Conservation (phyloP, 2,329 filamentous ascomycete genomes). For the Dactylonectria estremocensis region DNA sequence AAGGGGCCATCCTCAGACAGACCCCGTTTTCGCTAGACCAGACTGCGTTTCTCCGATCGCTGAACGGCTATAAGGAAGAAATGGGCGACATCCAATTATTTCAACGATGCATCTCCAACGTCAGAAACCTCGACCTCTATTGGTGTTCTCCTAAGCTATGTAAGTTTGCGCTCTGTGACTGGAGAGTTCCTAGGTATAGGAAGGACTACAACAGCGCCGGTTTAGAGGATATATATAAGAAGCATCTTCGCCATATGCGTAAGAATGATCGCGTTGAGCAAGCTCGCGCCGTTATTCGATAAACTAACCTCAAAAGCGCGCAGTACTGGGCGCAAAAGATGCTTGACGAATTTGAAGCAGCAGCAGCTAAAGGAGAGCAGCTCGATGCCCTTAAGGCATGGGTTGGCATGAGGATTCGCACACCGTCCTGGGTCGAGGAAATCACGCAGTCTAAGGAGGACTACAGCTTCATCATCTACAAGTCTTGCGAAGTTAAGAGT, state of each 20-base stretch:
- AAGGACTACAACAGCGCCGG: background rate
- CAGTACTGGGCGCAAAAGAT: slow-evolving; percentile 21
- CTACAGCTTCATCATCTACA: background rate
- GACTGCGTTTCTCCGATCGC: slow-evolving; percentile 14
- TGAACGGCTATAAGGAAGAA: slow-evolving; percentile 11
- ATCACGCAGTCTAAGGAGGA: background rate
- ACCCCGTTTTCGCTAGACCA: slow-evolving; percentile 8
- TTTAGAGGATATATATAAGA: background rate
- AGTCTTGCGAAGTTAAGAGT: background rate
- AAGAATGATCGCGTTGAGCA: background rate
- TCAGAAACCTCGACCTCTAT: background rate
- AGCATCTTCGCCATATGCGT: background rate
- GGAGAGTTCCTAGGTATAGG: background rate
- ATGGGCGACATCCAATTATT: background rate
- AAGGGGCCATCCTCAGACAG: slow-evolving; percentile 2
- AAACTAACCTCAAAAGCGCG: background rate
- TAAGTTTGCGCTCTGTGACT: slow-evolving; percentile 13
- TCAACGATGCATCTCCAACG: background rate
- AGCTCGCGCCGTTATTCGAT: slow-evolving; percentile 2
- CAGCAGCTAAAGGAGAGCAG: background rate
- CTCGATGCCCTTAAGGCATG: background rate
- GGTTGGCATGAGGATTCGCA: background rate
- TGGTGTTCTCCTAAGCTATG: slow-evolving; percentile 4
- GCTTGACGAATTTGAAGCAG: slow-evolving; percentile 1
- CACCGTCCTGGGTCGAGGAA: background rate